These are phyloP conservation scores for Lachnellula suecica DNA, from an alignment of 2,329 filamentous ascomycete genomes.

Conservation along the genomic window DNA sequence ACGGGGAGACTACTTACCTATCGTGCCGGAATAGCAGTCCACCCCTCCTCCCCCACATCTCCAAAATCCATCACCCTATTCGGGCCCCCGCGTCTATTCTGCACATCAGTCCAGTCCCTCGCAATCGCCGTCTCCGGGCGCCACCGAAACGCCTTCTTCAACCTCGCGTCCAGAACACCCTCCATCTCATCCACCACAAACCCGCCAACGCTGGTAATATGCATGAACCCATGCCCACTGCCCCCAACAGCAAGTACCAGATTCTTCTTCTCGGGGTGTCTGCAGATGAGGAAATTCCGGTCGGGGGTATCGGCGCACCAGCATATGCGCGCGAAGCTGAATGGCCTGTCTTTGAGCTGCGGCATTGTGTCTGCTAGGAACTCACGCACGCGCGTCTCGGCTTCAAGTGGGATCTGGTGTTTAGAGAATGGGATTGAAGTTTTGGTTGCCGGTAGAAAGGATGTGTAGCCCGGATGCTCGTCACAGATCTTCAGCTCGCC, in stretches of 20 bases:
- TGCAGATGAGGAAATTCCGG: constrained; percentile 50
- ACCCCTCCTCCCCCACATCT: constrained; percentile 35
- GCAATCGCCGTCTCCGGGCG: constrained; percentile 47
- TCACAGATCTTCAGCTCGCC: constrained; percentile 51
- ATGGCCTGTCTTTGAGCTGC: constrained; percentile 46
- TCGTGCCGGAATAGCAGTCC: constrained; percentile 35
- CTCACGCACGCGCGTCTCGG: constrained; percentile 44
- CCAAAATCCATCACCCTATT: constrained; percentile 49
- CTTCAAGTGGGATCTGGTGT: constrained; percentile 44
- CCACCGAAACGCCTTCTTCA: constrained; percentile 47
- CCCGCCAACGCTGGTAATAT: constrained; percentile 49
- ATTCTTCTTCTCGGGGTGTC: constrained; percentile 43
- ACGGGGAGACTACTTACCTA: no score
- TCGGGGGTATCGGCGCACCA: constrained; percentile 58
- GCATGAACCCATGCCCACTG: constrained; percentile 51
- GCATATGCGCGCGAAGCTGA: constrained; percentile 52
- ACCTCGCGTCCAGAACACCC: constrained; percentile 39
- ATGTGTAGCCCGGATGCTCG: constrained; percentile 56
- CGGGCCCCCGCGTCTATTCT: constrained; percentile 46
- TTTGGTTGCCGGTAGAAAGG: constrained; percentile 33
- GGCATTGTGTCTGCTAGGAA: constrained; percentile 53
- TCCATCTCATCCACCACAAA: constrained; percentile 50
- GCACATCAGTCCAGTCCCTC: constrained; percentile 47
- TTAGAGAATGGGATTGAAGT: constrained; percentile 21
- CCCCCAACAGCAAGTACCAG: constrained; percentile 49